Evolutionary conservation across 2,329 filamentous ascomycete genomes (phyloP), one percentile per base, ranked within the genome.

Genomic region (Scedosporium minutisporum): DNA sequence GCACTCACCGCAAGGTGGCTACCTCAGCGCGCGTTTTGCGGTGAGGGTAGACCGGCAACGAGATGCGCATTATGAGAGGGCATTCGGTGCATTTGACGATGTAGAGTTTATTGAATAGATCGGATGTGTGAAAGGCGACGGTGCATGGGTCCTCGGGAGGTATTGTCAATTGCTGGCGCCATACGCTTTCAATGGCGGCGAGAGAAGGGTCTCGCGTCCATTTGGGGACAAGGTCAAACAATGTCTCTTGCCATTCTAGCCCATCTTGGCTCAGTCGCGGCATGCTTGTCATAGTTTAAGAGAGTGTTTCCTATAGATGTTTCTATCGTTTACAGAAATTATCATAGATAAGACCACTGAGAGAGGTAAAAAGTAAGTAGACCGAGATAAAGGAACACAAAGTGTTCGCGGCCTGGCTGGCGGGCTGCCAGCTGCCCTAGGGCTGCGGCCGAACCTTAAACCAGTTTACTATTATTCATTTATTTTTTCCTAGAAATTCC

Each of bases 21-120:
- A 76, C 75, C 61, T 78, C 76, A 62, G 71, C 74, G 2, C 66
- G 66, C 0, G 70, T 75, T 64, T 78, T 78, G 65, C 68, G 64
- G 2, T 61, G 46, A 1, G 75, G 74, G 25, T 75, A 67, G 0
- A 76, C 69, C 1, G 75, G 75, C 6, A 77, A 68, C 4, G 72
- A 67, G 12, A 76, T 68, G 29, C 74, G 70, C 64, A 77, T 70
- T 16, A 77, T 38, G 4, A 64, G 14, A 16, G 58, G 41, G 6
- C 57, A 18, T 44, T 21, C 6, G 16, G 42, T 18, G 5, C 10
- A 6, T 12, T 66, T 58, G 9, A 71, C 64, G 2, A 66, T n/a
- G 48, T 68, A 69, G 21, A 69, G 4, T 57, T 65, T 71, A 57
- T 69, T 71, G 58, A 67, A 67, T 4, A 63, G 62, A 10, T 66